These are phyloP conservation scores for Candida caryicola DNA, from an alignment of 805 yeast genomes.

Conservation along the genomic window DNA sequence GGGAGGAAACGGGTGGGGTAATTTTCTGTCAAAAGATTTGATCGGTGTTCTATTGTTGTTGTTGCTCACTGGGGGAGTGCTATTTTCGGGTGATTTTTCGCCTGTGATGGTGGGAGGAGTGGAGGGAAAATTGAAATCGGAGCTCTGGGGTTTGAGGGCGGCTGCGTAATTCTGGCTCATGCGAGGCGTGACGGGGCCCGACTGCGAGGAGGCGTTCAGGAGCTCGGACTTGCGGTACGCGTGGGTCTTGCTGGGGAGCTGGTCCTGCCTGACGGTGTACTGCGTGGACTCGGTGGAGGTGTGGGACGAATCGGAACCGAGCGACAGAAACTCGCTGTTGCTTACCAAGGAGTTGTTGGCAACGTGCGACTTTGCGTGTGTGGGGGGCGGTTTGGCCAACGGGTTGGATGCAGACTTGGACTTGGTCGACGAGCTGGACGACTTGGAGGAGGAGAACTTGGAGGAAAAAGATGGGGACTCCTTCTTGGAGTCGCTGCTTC, in stretches of 20 bases:
- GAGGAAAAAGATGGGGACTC: not conserved
- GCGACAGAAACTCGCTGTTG: constrained; percentile 37
- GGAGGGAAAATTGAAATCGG: constrained; percentile 3
- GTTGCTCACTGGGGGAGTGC: not conserved
- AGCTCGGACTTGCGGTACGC: not conserved
- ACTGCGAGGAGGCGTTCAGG: constrained; percentile 1
- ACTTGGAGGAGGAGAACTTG: not conserved
- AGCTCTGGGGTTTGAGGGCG: not conserved
- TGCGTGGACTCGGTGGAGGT: constrained; percentile 24
- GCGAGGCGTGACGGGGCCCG: not conserved
- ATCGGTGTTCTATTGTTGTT: constrained; percentile 1
- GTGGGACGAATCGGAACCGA: constrained; percentile 28
- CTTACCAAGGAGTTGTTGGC: constrained; percentile 20
- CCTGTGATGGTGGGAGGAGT: not conserved
- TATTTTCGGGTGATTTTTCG: not conserved
- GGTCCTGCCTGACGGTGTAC: constrained; percentile 3
- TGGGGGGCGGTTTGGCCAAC: constrained; percentile 8
- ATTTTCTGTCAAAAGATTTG: constrained; percentile 3
- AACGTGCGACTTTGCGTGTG: constrained; percentile 13
- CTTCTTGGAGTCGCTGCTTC: constrained; percentile 8
- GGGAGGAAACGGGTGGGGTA: constrained; percentile 4
- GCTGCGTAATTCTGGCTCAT: not conserved
- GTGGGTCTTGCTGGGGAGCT: not conserved
- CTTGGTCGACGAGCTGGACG: not conserved
- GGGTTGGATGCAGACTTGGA: not conserved